phyloP scores from a whole-genome alignment of 2,329 filamentous ascomycete species.

The Ascochyta fabae region DNA sequence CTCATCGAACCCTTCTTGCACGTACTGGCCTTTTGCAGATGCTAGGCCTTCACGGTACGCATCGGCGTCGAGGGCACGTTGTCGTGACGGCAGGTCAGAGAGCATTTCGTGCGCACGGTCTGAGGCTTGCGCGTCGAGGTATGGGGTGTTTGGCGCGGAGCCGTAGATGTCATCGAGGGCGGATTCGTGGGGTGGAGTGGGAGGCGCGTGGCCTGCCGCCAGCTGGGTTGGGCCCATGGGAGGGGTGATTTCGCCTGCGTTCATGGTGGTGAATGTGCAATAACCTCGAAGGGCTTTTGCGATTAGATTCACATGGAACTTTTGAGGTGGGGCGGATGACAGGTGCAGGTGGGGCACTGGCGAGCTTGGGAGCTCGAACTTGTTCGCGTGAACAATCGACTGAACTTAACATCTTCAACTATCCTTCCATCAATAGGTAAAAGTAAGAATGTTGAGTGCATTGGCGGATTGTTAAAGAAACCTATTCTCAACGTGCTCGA shows the following conservation, averaged over 20 bases:
- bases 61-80: constrained; percentile 77
- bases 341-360: constrained; percentile 22
- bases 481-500: no score
- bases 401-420: not conserved
- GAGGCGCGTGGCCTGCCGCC: constrained; percentile 38
- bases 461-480: no score
- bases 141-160: constrained; percentile 51
- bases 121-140: constrained; percentile 16
- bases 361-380: constrained; percentile 27
- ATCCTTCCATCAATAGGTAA: not conserved
- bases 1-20: constrained; percentile 91
- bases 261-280: constrained; percentile 19
- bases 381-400: constrained; percentile 9
- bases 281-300: not conserved
- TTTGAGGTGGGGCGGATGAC: constrained; percentile 17
- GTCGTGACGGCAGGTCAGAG: constrained; percentile 77
- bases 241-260: constrained; percentile 32
- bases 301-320: constrained; percentile 1
- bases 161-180: constrained; percentile 57
- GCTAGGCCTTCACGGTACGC: constrained; percentile 91
- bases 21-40: constrained; percentile 73
- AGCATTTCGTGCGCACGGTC: constrained; percentile 52
- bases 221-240: constrained; percentile 35
- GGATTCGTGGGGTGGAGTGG: constrained; percentile 43
- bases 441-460: no score